phyloP scores from a whole-genome alignment of 768 basidiomycete genomes.

The Tylopilus plumbeoviolaceoides region DNA sequence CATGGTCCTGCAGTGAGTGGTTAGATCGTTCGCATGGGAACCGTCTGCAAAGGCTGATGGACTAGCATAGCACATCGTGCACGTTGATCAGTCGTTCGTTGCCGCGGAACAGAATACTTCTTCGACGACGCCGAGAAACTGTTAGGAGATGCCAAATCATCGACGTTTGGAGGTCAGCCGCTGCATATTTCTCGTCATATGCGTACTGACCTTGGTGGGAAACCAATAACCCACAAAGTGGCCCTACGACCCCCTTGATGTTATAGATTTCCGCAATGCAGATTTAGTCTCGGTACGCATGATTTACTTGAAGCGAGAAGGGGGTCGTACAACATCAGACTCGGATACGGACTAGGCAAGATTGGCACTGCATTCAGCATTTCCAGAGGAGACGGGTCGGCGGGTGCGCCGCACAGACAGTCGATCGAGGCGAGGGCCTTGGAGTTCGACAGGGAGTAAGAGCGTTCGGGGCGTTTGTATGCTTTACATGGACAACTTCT shows the following conservation, averaged over 20 bases:
- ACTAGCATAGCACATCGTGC: not conserved
- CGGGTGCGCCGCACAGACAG: not conserved
- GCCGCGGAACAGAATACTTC: constrained; percentile 20
- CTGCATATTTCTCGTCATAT: not conserved
- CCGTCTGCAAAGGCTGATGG: not conserved
- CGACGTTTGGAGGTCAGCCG: constrained; percentile 37
- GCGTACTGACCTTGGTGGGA: not conserved
- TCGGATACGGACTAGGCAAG: constrained; percentile 34
- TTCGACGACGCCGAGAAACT: constrained; percentile 39
- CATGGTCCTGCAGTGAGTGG: not conserved
- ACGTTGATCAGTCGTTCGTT: not conserved
- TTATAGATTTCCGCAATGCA: not conserved
- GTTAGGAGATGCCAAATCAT: constrained; percentile 38
- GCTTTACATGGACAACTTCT: too few species aligned
- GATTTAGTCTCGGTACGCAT: constrained; percentile 20
- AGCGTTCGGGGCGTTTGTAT: not conserved
- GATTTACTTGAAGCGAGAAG: constrained; percentile 31
- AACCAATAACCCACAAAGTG: constrained; percentile 1
- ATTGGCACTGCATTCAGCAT: constrained; percentile 32
- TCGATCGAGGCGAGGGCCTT: not conserved
- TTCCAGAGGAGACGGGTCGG: constrained; percentile 16
- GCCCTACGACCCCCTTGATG: constrained; percentile 1
- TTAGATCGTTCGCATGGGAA: not conserved
- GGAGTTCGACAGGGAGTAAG: not conserved
- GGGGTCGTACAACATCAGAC: constrained; percentile 26